Conservation (phyloP, 768 basidiomycete species). For the Lanmaoa rubissima region DNA sequence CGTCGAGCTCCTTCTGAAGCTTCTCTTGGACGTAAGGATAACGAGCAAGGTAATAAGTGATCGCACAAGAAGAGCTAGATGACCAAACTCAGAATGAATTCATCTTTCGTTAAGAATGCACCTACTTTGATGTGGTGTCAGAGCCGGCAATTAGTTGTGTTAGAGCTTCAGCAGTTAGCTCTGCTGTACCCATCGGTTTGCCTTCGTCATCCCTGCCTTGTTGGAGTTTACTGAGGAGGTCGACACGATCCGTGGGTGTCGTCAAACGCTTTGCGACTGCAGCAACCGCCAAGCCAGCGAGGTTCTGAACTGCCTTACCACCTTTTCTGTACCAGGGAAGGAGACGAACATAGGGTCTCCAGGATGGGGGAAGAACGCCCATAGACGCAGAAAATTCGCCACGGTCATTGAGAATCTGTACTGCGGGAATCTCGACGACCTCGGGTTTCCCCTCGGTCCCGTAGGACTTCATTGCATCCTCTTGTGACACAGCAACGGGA, state of each 20-base stretch:
- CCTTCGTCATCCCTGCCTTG: constrained; percentile 74
- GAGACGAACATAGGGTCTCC: constrained; percentile 61
- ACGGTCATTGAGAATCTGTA: constrained; percentile 82
- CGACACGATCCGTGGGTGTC: constrained; percentile 68
- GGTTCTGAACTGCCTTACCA: constrained; percentile 58
- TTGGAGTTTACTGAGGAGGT: constrained; percentile 81
- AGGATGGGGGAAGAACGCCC: constrained; percentile 71
- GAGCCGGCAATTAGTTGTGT: constrained; percentile 87
- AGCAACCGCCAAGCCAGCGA: constrained; percentile 78
- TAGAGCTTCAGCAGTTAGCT: constrained; percentile 85
- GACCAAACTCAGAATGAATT: neutral
- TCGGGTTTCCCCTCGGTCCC: constrained; percentile 46
- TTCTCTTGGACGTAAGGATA: constrained; percentile 64
- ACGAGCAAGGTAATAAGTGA: constrained; percentile 77
- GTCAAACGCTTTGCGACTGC: constrained; percentile 76
- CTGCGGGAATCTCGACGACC: constrained; percentile 68
- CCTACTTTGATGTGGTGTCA: constrained; percentile 91
- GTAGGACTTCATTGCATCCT: constrained; percentile 54
- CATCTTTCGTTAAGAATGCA: neutral
- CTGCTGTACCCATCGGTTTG: constrained; percentile 74
- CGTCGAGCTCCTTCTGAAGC: constrained; percentile 74
- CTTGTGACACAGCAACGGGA: constrained; percentile 57
- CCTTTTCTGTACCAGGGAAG: constrained; percentile 81
- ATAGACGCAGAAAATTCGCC: constrained; percentile 86
- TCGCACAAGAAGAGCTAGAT: constrained; percentile 81